Evolutionary conservation across 1,139 yeast species (phyloP), one percentile per base, ranked within the genome.

Genomic region (Candida mesenterica): DNA sequence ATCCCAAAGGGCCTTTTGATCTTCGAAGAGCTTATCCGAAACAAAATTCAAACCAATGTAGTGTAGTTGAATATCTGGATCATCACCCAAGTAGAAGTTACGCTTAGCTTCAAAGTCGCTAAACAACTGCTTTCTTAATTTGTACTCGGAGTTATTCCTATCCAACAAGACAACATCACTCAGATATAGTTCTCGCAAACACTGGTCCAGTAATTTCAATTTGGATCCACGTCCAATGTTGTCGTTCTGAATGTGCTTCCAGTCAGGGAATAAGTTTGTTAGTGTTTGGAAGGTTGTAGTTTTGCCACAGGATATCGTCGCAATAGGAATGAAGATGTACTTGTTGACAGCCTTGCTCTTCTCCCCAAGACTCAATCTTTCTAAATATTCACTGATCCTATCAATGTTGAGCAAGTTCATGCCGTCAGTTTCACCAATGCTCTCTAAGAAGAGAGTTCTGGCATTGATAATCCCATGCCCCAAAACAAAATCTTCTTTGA

Each of bases 301-400:
- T 55, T 94, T 94, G 6, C 99, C 99, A 57, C 97, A 88, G 0
- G 97, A 98, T 34, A 92, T 76, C 0, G 96, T 88, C 0, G 97
- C 89, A 10, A 90, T 78, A 0, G 97, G 94, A 2, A 89, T 74
- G 1, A 94, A 51, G 0, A 86, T 72, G 51, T 77, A 87, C 50
- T 79, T 79, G 8, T 25, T 20, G 5, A 13, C 10, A 7, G 5
- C 17, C 14, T 12, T 7, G n/a, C 22, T 25, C 20, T 23, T 18
- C 5, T 27, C 29, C 4, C 20, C 9, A n/a, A 43, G 22, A 14
- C 22, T 30, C 24, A 39, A 31, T 2, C 22, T 31, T n/a, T 30
- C 32, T 28, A 41, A 30, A n/a, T 39, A 38, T 22, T 38, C 43
- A 25, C 41, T 42, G 23, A 49, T 34, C 12, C 38, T 39, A 24